Evolutionary conservation across 2,329 filamentous ascomycete species (phyloP).

Genomic region (Magnaporthales sp.): DNA sequence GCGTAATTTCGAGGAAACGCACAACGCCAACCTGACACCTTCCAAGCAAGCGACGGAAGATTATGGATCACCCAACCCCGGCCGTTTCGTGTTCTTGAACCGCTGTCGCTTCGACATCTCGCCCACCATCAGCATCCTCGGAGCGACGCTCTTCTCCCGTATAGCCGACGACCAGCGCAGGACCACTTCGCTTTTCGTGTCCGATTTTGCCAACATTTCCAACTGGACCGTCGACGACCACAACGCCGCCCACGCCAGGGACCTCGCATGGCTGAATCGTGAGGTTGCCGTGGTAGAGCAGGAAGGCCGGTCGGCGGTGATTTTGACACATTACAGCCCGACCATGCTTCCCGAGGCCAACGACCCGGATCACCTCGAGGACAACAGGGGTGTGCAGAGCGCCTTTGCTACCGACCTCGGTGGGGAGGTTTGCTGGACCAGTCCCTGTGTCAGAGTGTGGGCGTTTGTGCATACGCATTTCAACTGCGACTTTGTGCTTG

Average conservation of each 20-base stretch:
- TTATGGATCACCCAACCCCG: constrained; percentile 4
- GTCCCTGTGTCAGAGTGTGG: constrained; percentile 26
- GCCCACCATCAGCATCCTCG: constrained; percentile 27
- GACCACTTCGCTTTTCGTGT: constrained; percentile 24
- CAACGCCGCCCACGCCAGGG: constrained; percentile 35
- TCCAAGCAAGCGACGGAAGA: neutral
- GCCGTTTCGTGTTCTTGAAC: constrained; percentile 30
- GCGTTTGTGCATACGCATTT: constrained; percentile 42
- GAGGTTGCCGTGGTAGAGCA: constrained; percentile 20
- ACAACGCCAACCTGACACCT: neutral
- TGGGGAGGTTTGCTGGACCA: constrained; percentile 17
- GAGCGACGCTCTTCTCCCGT: constrained; percentile 32
- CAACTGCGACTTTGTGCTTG: constrained; percentile 22
- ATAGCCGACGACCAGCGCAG: constrained; percentile 16
- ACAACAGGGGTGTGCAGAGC: constrained; percentile 33
- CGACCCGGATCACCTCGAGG: constrained; percentile 31
- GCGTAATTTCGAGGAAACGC: constrained; percentile 1
- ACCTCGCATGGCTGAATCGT: constrained; percentile 39
- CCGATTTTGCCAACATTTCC: constrained; percentile 45
- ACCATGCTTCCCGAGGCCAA: constrained; percentile 7
- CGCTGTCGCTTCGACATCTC: constrained; percentile 27
- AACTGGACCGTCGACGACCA: constrained; percentile 41
- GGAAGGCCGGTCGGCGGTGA: constrained; percentile 25
- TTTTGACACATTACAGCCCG: constrained; percentile 51
- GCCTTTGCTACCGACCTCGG: constrained; percentile 45